Percentiles rank a stretch among this genome's conserved stretches.
phyloP scores from a whole-genome alignment of 208 protist genomes.

The Crithidia acanthocephali region DNA sequence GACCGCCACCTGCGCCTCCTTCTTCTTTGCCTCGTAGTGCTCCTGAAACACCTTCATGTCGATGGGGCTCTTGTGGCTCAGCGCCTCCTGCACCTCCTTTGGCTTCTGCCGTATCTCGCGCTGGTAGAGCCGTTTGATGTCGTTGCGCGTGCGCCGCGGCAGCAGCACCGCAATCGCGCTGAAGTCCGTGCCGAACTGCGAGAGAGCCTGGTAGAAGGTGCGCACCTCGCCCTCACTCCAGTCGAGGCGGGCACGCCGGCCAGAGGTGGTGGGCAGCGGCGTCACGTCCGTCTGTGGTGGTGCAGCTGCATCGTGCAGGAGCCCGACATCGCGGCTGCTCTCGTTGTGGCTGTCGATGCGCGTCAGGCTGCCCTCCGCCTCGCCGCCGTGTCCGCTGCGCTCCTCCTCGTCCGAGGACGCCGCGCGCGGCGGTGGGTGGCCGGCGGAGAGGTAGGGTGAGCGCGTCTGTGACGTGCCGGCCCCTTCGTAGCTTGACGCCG shows the following conservation, averaged over 20 bases:
- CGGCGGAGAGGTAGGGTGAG: constrained; percentile 18
- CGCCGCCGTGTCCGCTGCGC: constrained; percentile 2
- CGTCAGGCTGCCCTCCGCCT: not conserved
- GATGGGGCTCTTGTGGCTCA: constrained; percentile 56
- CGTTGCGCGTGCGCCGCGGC: constrained; percentile 52
- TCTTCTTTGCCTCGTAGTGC: constrained; percentile 47
- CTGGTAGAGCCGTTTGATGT: constrained; percentile 88
- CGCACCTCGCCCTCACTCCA: constrained; percentile 82
- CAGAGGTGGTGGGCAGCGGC: not conserved
- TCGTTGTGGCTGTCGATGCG: not conserved
- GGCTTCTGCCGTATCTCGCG: constrained; percentile 69
- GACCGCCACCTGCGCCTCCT: constrained; percentile 26
- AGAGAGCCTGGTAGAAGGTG: constrained; percentile 83
- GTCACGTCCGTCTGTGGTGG: too few relatives aligned
- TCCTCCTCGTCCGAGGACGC: constrained; percentile 17
- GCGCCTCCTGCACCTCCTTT: constrained; percentile 56
- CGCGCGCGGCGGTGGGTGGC: not conserved
- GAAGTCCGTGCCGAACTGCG: constrained; percentile 92
- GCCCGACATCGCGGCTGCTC: not conserved
- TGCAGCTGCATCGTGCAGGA: not conserved
- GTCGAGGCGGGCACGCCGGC: constrained; percentile 41
- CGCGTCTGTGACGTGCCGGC: not conserved
- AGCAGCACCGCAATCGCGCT: constrained; percentile 83
- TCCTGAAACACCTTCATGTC: constrained; percentile 71
- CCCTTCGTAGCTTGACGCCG: constrained; percentile 1